Base-by-base conservation (phyloP, 345 rosid genomes). In the Balakata baccata region DNA sequence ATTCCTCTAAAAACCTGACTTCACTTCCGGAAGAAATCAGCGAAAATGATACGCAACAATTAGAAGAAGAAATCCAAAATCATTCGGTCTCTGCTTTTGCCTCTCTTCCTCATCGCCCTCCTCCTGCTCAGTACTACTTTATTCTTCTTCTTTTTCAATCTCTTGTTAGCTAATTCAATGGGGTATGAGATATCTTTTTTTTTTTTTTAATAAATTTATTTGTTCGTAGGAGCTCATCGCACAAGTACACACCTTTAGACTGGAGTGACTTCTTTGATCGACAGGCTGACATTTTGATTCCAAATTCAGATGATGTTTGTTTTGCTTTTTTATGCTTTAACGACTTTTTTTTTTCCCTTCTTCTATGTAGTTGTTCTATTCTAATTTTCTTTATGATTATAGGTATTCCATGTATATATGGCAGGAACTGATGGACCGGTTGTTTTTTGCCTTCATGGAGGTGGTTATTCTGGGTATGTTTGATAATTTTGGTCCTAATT, bases 371-470 rank as follows among this genome's bases (percentile, higher is more conserved):
- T 62, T 78, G 41, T 37, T 65, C 25, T 45, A 2, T 78, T 78
- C 81, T 76, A 62, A 81, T 83, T 59, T 34, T 57, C 8, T 69
- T 29, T 18, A 38, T 80, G 47, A 38, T 81, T 82, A 75, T 79
- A 95, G 99, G 97, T 91, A 52, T 92, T 92, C 88, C 99, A 89
- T 80, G 89, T 95, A 22, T 95, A 91, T 81, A 74, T 80, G 85
- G 96, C 96, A 74, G 99, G 99, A 81, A 86, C 78, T 10, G 90
- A 91, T 74, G 98, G 99, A 62, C 96, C 99, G 4, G 90, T 95
- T 37, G 92, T 92, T 34, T 87, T 92, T 82, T 92, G 93, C 85
- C 87, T 95, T 18, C 98, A 92, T 69, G 99, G 98, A 20, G 99
- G 97, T 78, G 99, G 98, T 60, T 90, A 85, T 84, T 85, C 92